Conservation (phyloP, 371 early-diverging fungal species). For the Sporodiniella umbellata region DNA sequence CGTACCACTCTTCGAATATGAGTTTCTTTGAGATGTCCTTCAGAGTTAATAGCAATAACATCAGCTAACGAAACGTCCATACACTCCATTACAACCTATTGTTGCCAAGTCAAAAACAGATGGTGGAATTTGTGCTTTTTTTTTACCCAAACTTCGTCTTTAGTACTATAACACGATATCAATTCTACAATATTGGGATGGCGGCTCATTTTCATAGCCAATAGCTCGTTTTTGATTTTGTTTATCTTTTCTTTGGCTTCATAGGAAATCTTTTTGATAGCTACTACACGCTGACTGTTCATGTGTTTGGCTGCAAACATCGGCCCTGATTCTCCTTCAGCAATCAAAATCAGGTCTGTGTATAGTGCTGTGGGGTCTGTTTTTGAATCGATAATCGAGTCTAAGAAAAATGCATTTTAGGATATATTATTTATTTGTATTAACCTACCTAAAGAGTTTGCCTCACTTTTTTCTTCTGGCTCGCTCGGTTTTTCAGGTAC, state of each 20-base stretch:
- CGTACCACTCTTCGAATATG: conserved; percentile 68
- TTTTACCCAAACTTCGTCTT: conserved; percentile 55
- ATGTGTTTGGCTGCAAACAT: conserved; percentile 62
- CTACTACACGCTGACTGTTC: conserved; percentile 52
- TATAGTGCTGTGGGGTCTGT: conserved; percentile 49
- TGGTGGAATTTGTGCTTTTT: neutral
- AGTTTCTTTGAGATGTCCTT: conserved; percentile 47
- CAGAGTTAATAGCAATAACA: conserved; percentile 57
- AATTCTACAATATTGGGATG: conserved; percentile 72
- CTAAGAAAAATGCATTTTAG: conserved; percentile 9
- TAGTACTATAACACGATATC: conserved; percentile 60
- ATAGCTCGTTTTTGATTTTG: conserved; percentile 68
- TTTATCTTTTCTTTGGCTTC: conserved; percentile 62
- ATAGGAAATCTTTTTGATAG: conserved; percentile 70
- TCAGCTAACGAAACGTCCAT: conserved; percentile 83
- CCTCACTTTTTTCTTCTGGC: neutral
- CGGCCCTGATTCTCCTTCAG: conserved; percentile 80
- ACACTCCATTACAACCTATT: conserved; percentile 74
- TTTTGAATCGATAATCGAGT: conserved; percentile 38
- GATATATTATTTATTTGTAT: neutral
- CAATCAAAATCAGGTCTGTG: conserved; percentile 56
- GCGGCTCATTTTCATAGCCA: conserved; percentile 66
- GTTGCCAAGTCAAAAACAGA: neutral
- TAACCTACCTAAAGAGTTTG: neutral
- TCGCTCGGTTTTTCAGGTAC: conserved; percentile 4